phyloP scores from a whole-genome alignment of 208 protist genomes.

The Acanthamoeba quina region DNA sequence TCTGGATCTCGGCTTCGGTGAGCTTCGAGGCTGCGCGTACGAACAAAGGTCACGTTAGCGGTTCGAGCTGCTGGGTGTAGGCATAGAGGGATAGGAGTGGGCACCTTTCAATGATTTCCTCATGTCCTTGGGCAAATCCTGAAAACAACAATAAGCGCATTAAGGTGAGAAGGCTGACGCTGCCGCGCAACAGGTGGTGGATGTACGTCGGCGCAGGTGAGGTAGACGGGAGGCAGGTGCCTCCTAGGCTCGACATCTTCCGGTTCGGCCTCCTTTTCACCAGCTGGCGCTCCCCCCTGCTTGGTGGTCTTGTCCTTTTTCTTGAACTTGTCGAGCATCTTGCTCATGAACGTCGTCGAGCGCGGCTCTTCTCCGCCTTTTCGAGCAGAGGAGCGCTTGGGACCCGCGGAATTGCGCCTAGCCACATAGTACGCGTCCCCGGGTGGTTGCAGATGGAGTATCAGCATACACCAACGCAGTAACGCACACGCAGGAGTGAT shows the following conservation, averaged over 20 bases:
- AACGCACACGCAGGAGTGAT: not conserved
- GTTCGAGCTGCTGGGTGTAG: not conserved
- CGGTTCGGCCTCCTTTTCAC: not conserved
- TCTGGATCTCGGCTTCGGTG: constrained; percentile 7
- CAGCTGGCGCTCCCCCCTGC: not conserved
- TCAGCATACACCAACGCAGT: too few species aligned
- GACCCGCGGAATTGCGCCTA: not conserved
- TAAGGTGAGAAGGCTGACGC: not conserved
- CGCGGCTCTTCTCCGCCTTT: constrained; percentile 63
- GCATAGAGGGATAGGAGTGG: not conserved
- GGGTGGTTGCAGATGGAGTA: too few species aligned
- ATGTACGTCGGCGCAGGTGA: constrained; percentile 45
- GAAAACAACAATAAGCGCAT: not conserved
- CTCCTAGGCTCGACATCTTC: constrained; percentile 2
- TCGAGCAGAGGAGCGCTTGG: constrained; percentile 23
- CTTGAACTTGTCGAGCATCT: constrained; percentile 63
- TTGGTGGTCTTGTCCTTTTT: constrained; percentile 38
- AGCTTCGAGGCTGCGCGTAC: constrained; percentile 41
- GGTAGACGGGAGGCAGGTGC: constrained; percentile 35
- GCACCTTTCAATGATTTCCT: constrained; percentile 60
- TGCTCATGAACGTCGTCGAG: constrained; percentile 64
- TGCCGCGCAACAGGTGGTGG: not conserved
- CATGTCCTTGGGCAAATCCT: constrained; percentile 63
- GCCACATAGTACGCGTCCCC: not conserved
- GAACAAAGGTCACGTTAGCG: not conserved